Evolutionary conservation across 768 basidiomycete genomes (phyloP).

Genomic region (Lactarius trivialis): DNA sequence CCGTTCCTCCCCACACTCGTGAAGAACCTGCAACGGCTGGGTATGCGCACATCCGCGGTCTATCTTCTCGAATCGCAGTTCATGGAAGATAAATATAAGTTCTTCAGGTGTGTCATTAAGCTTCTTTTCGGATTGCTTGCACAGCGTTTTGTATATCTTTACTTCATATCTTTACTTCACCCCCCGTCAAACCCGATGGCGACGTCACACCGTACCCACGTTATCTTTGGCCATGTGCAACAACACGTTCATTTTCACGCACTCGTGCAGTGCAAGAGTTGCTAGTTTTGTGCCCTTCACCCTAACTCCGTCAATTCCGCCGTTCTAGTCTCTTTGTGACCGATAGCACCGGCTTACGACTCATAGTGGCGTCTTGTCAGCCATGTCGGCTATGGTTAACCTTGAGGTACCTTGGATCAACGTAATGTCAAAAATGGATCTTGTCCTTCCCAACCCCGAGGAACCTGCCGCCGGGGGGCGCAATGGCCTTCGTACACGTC

Average conservation of each 20-base stretch:
- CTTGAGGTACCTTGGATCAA: constrained; percentile 97
- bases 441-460: constrained; percentile 64
- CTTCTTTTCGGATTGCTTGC: constrained; percentile 5
- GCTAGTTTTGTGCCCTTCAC: constrained; percentile 7
- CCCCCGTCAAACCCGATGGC: background rate
- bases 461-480: constrained; percentile 50
- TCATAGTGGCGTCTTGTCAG: constrained; percentile 82
- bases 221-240: constrained; percentile 1
- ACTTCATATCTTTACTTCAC: constrained; percentile 4
- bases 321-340: background rate
- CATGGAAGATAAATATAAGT: constrained; percentile 99
- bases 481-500: constrained; percentile 65
- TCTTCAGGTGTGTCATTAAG: constrained; percentile 64
- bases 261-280: background rate
- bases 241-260: background rate
- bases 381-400: constrained; percentile 99
- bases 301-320: constrained; percentile 18
- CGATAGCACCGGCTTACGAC: constrained; percentile 17
- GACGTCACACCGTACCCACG: constrained; percentile 6
- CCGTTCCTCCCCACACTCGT: constrained; percentile 91
- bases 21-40: constrained; percentile 63
- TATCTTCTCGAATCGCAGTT: constrained; percentile 98
- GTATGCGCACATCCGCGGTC: constrained; percentile 79
- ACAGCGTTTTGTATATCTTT: constrained; percentile 10
- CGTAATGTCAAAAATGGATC: constrained; percentile 99